A percentile compares a stretch with the other conserved stretches of the same genome.
These are phyloP conservation scores for Phaeosphaeriaceae sp. DNA, from an alignment of 2,329 filamentous ascomycete species.

Conservation along the genomic window DNA sequence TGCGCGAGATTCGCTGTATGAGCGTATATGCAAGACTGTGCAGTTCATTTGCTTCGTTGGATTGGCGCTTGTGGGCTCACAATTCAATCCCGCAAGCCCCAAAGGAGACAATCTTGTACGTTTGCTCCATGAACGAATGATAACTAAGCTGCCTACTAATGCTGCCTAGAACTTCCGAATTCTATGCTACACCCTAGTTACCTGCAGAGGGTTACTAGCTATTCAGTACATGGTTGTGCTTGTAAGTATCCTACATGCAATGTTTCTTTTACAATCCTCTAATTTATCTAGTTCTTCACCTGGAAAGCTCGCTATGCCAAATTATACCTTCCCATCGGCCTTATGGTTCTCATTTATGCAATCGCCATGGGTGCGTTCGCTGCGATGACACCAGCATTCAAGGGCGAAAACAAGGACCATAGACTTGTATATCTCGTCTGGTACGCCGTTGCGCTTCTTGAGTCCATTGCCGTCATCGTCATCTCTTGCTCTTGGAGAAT, in stretches of 20 bases:
- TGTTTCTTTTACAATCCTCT: not conserved
- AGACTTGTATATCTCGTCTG: slow-evolving; percentile 41
- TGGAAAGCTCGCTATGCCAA: slow-evolving; percentile 37
- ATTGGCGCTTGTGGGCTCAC: slow-evolving; percentile 44
- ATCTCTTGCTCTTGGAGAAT: slow-evolving; percentile 63
- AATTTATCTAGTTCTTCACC: slow-evolving; percentile 33
- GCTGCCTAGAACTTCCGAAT: slow-evolving; percentile 40
- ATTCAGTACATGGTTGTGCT: slow-evolving; percentile 44
- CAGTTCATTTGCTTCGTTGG: slow-evolving; percentile 49
- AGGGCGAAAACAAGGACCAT: slow-evolving; percentile 15
- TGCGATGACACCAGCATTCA: slow-evolving; percentile 44
- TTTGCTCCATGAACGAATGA: not conserved
- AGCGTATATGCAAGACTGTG: slow-evolving; percentile 45
- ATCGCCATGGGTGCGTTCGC: slow-evolving; percentile 36
- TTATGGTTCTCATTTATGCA: slow-evolving; percentile 40
- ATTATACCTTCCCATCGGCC: slow-evolving; percentile 40
- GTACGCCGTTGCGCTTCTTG: slow-evolving; percentile 56
- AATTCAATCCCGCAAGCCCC: slow-evolving; percentile 39
- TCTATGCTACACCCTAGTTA: slow-evolving; percentile 44
- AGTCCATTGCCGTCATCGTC: slow-evolving; percentile 59
- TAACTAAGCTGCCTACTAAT: slow-evolving; percentile 7
- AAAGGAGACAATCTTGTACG: slow-evolving; percentile 38
- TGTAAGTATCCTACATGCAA: slow-evolving; percentile 12
- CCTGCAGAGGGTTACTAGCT: slow-evolving; percentile 40
- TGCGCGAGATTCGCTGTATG: slow-evolving; percentile 46